Evolutionary conservation across 192 early-diverging fungal genomes (phyloP).

Genomic region (Phlyctochytrium arcticum): DNA sequence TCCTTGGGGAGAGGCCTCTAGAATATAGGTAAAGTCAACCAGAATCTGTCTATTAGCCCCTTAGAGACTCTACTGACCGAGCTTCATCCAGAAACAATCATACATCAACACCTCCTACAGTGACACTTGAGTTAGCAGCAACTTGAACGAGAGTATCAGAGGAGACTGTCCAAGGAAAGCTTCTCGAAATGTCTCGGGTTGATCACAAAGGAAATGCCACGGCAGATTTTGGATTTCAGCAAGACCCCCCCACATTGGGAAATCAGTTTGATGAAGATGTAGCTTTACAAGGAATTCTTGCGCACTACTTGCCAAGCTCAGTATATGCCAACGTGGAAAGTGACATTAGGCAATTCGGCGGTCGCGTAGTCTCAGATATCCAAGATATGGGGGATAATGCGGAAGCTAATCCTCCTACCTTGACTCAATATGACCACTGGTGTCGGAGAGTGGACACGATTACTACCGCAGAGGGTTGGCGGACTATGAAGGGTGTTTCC

Average conservation of each 20-base stretch:
- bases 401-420: constrained; percentile 56
- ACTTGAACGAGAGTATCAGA: no score
- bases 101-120: no score
- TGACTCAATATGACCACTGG: constrained; percentile 70
- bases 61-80: no score
- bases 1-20: no score
- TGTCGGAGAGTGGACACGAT: constrained; percentile 61
- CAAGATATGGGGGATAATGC: constrained; percentile 43
- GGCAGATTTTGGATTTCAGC: constrained; percentile 21
- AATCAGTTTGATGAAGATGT: constrained; percentile 40
- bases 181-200: no score
- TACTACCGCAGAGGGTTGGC: constrained; percentile 58
- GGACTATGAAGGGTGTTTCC: constrained; percentile 53
- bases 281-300: constrained; percentile 45
- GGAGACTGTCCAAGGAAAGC: no score
- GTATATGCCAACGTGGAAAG: constrained; percentile 43
- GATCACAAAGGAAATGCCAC: no score
- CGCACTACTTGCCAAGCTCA: constrained; percentile 41
- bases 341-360: constrained; percentile 39
- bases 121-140: no score
- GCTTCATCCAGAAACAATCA: no score
- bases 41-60: no score
- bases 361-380: constrained; percentile 41
- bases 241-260: constrained; percentile 19
- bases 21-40: no score